A percentile compares a stretch with the other conserved stretches of the same genome.
These are phyloP conservation scores for Mariannaea elegans DNA, from an alignment of 2,329 filamentous ascomycete genomes.

Conservation along the genomic window DNA sequence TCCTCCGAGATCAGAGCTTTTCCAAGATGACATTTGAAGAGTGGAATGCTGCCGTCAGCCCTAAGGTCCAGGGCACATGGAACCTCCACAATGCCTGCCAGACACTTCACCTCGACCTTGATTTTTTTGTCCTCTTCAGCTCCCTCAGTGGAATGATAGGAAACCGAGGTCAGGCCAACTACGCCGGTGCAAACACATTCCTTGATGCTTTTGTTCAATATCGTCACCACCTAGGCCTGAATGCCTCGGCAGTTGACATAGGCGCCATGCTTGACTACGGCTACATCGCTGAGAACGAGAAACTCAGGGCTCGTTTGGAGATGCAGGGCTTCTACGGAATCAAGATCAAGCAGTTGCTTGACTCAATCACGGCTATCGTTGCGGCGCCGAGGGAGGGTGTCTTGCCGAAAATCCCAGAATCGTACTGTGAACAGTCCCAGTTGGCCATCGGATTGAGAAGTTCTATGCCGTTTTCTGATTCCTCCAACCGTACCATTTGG, in stretches of 20 bases:
- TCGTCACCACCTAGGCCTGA: constrained; percentile 10
- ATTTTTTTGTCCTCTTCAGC: constrained; percentile 46
- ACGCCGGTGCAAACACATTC: constrained; percentile 20
- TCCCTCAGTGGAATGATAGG: constrained; percentile 4
- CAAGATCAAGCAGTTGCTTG: constrained; percentile 14
- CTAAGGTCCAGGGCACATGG: constrained; percentile 46
- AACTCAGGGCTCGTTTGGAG: neutral
- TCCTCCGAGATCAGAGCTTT: constrained; percentile 28
- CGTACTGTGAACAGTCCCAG: constrained; percentile 1
- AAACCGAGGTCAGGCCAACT: constrained; percentile 23
- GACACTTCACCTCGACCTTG: constrained; percentile 27
- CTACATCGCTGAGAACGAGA: constrained; percentile 16
- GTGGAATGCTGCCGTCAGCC: constrained; percentile 36
- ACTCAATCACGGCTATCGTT: neutral
- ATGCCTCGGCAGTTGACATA: constrained; percentile 18
- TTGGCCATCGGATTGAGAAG: constrained; percentile 16
- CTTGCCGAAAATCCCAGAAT: neutral
- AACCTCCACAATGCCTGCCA: constrained; percentile 40
- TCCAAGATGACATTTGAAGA: constrained; percentile 1
- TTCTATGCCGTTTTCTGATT: constrained; percentile 8
- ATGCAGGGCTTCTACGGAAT: neutral
- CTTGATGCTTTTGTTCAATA: constrained; percentile 24
- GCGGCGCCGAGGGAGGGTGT: neutral
- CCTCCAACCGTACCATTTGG: constrained; percentile 18
- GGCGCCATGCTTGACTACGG: constrained; percentile 20